Conservation (phyloP, 768 basidiomycete genomes). For the Pluteus cervinus region DNA sequence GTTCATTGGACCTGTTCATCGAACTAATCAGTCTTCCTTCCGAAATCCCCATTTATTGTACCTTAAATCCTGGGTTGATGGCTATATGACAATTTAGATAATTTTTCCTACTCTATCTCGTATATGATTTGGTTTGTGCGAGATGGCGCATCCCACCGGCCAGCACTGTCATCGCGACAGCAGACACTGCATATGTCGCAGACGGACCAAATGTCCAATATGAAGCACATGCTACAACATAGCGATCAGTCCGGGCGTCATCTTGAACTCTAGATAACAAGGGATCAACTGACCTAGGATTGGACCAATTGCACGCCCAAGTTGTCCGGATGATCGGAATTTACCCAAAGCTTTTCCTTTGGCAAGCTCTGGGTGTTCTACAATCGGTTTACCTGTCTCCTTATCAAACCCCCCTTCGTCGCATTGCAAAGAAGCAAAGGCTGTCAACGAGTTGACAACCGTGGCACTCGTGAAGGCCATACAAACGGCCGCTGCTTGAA, state of each 20-base stretch:
- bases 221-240: constrained; percentile 63
- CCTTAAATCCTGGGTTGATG: constrained; percentile 7
- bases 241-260: constrained; percentile 14
- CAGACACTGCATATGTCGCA: constrained; percentile 62
- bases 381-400: constrained; percentile 47
- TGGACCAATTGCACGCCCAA: constrained; percentile 91
- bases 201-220: constrained; percentile 89
- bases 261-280: neutral
- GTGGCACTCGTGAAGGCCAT: constrained; percentile 94
- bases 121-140: constrained; percentile 28
- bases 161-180: constrained; percentile 58
- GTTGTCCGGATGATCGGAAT: constrained; percentile 90
- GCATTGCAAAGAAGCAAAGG: constrained; percentile 86
- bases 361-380: constrained; percentile 61
- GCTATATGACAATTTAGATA: constrained; percentile 11
- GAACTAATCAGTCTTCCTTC: too few species aligned
- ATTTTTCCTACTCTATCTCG: constrained; percentile 10
- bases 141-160: constrained; percentile 51
- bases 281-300: constrained; percentile 56
- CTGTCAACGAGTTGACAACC: constrained; percentile 90
- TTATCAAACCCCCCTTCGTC: constrained; percentile 60
- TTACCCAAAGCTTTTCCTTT: constrained; percentile 81
- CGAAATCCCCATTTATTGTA: too few species aligned
- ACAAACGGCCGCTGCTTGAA: constrained; percentile 71
- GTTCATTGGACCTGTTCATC: too few species aligned